Evolutionary conservation across 1,139 yeast genomes (phyloP).

Genomic region (Kodamaea sp.): DNA sequence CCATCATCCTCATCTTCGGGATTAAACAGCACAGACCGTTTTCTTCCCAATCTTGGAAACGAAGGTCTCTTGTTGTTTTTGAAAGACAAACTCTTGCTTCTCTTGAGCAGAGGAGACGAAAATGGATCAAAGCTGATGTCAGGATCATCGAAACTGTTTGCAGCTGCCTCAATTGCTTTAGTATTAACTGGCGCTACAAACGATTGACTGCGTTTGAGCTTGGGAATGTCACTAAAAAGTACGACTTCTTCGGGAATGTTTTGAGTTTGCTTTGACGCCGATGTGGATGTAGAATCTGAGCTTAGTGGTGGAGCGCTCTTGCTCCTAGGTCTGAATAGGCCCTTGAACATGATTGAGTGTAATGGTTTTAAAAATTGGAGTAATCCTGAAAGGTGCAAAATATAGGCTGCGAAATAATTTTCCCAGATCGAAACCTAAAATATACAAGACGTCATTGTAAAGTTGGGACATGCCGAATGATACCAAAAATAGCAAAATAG

Average conservation of each 20-base stretch:
- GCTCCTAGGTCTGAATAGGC: too few relatives aligned
- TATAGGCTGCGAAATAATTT: too few relatives aligned
- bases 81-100: slow-evolving; percentile 11
- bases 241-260: slow-evolving; percentile 6
- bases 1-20: slow-evolving; percentile 1
- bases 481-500: too few relatives aligned
- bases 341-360: too few relatives aligned
- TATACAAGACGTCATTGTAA: too few relatives aligned
- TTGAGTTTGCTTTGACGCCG: neutral
- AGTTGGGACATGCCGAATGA: too few relatives aligned
- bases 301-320: too few relatives aligned
- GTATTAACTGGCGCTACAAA: slow-evolving; percentile 5
- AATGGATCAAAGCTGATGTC: slow-evolving; percentile 16
- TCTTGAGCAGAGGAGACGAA: slow-evolving; percentile 9
- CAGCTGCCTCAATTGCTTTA: slow-evolving; percentile 6
- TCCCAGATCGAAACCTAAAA: too few relatives aligned
- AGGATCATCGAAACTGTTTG: slow-evolving; percentile 5
- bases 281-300: slow-evolving; percentile 5
- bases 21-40: slow-evolving; percentile 14
- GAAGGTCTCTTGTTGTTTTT: slow-evolving; percentile 4
- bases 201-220: slow-evolving; percentile 9
- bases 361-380: too few relatives aligned
- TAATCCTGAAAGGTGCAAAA: too few relatives aligned
- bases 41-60: slow-evolving; percentile 4
- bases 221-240: slow-evolving; percentile 8